Base-by-base conservation (phyloP, 345 rosid genomes). In the Salix arbutifolia region DNA sequence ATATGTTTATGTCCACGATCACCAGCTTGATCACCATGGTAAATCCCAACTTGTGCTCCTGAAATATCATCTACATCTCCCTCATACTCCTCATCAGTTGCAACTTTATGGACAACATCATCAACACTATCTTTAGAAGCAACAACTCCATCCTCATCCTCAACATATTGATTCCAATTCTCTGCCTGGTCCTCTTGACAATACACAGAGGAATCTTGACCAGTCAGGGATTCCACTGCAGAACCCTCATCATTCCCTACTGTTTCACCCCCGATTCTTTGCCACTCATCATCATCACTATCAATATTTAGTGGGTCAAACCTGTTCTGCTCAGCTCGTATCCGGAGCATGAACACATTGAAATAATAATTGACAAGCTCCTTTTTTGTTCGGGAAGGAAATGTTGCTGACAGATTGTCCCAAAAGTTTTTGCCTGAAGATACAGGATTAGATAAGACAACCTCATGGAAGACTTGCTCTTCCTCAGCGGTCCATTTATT, bases 241-340 rank as follows among this genome's bases (percentile, higher is more conserved):
- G 86, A 83, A 67, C 77, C 82, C 13, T 85, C 87, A 37, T 85
- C 87, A 8, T 75, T 85, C 70, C 66, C 85, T 42, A 67, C 76
- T 53, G 50, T 40, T 76, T 65, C 84, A 73, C 40, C 52, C 37
- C 80, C 87, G 73, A 67, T 48, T 71, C 65, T 61, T 61, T 82
- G 92, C 93, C 94, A 91, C 76, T 91, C 94, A 71, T 92, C 97
- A 70, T 92, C 90, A 83, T 92, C 97, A 37, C 97, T 93, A 74
- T 93, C 97, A 28, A 86, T 75, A 73, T 88, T 86, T 78, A 77
- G 53, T 0, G 86, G 79, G 64, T 81, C 78, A 52, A 78, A 83
- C 66, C 92, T 85, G 81, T 92, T 92, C 86, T 92, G 97, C 40
- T 76, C 77, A 74, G 91, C 92, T 58, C 96, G 88, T 74, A 84